Conservation (phyloP, 129 eudicot genomes). For the Rutidosis leptorrhynchoides region DNA sequence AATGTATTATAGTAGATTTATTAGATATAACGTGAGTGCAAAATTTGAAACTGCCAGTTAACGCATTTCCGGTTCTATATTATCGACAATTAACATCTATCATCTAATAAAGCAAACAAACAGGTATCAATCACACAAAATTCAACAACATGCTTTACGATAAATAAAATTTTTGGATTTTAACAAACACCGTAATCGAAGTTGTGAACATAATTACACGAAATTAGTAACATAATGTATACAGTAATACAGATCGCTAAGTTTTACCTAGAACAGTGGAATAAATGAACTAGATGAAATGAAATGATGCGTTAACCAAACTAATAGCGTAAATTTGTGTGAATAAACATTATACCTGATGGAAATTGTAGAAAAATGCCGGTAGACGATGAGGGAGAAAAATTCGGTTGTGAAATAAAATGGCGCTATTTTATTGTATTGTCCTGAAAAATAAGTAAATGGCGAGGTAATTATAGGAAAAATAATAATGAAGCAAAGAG, state of each 20-base stretch:
- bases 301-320: not conserved
- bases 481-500: constrained; percentile 23
- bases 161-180: too few species aligned
- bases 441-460: not conserved
- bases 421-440: not conserved
- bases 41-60: not conserved
- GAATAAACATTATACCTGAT: not conserved
- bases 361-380: not conserved
- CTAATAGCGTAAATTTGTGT: not conserved
- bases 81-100: not conserved
- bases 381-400: not conserved
- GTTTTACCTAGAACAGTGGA: not conserved
- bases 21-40: not conserved
- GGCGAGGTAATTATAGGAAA: constrained; percentile 12
- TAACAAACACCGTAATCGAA: not conserved
- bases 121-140: not conserved
- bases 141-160: not conserved
- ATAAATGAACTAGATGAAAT: not conserved
- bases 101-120: not conserved
- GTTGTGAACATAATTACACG: not conserved
- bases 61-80: not conserved
- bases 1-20: too few species aligned
- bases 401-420: not conserved
- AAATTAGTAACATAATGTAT: not conserved
- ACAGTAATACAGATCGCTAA: not conserved